A percentile compares a stretch with the other conserved stretches of the same genome.
phyloP scores from a whole-genome alignment of 306 rosid species.

The Corylus avellana region DNA sequence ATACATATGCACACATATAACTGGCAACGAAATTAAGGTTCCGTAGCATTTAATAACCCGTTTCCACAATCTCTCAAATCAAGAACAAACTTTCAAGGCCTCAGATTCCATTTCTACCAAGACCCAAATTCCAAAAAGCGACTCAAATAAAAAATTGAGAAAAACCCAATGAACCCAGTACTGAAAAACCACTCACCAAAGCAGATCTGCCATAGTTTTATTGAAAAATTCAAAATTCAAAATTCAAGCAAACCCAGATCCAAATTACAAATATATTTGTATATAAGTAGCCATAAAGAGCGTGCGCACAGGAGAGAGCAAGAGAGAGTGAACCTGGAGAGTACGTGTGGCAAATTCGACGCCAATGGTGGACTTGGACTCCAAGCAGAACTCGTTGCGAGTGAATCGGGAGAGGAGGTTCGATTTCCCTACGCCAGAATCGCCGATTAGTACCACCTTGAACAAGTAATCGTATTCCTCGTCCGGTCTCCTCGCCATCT shows the following conservation, averaged over 20 bases:
- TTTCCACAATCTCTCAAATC: neutral
- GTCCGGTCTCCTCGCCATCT: slow-evolving; percentile 70
- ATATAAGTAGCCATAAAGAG: neutral
- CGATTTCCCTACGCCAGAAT: slow-evolving; percentile 93
- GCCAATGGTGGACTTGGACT: slow-evolving; percentile 95
- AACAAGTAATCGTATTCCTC: slow-evolving; percentile 94
- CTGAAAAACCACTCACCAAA: neutral
- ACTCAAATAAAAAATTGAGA: neutral
- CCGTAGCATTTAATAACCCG: neutral
- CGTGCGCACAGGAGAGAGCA: neutral
- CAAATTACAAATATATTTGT: neutral
- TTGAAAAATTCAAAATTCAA: neutral
- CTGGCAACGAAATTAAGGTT: neutral
- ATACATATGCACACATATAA: neutral
- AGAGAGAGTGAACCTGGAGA: slow-evolving; percentile 58
- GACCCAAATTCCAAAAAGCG: neutral
- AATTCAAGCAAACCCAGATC: slow-evolving; percentile 13
- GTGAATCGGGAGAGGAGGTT: slow-evolving; percentile 97
- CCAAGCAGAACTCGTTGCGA: slow-evolving; percentile 92
- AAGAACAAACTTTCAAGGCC: neutral
- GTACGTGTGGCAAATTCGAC: slow-evolving; percentile 96
- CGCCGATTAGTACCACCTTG: slow-evolving; percentile 92
- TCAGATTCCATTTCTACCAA: neutral
- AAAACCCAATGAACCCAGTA: neutral
- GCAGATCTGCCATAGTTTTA: neutral